phyloP scores from a whole-genome alignment of 805 yeast genomes.

The Candida insectalens region DNA sequence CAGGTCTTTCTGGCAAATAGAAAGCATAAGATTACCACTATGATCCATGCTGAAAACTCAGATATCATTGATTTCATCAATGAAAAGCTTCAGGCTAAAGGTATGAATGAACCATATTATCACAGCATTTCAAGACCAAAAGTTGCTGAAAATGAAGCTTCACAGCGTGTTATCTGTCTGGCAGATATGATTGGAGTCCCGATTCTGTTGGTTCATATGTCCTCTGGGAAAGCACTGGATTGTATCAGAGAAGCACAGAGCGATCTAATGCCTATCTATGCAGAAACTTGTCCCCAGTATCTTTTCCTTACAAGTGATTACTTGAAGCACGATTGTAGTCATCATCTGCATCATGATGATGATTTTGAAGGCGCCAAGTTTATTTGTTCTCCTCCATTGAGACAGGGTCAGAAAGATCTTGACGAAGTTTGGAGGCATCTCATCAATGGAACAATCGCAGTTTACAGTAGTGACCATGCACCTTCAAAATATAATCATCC shows the following conservation, averaged over 20 bases:
- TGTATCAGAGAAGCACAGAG: slow-evolving; percentile 34
- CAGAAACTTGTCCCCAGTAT: slow-evolving; percentile 42
- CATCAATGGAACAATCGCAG: slow-evolving; percentile 35
- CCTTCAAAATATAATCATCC: slow-evolving; percentile 32
- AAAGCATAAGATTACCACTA: slow-evolving; percentile 32
- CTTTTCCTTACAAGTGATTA: slow-evolving; percentile 30
- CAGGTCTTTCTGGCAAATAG: slow-evolving; percentile 28
- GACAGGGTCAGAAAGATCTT: slow-evolving; percentile 27
- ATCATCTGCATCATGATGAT: slow-evolving; percentile 22
- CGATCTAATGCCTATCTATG: slow-evolving; percentile 28
- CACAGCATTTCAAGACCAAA: slow-evolving; percentile 35
- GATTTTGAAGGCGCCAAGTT: slow-evolving; percentile 37
- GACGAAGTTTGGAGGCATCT: slow-evolving; percentile 36
- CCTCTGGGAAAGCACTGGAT: slow-evolving; percentile 29
- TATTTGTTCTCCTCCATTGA: slow-evolving; percentile 38
- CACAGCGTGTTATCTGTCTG: slow-evolving; percentile 33
- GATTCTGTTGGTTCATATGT: slow-evolving; percentile 37
- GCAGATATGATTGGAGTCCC: slow-evolving; percentile 35
- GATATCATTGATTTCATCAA: slow-evolving; percentile 26
- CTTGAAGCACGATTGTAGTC: slow-evolving; percentile 17
- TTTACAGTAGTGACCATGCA: slow-evolving; percentile 35
- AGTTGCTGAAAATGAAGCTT: slow-evolving; percentile 37
- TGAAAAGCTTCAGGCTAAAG: slow-evolving; percentile 26
- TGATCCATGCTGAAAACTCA: slow-evolving; percentile 41
- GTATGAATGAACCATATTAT: slow-evolving; percentile 30